phyloP scores from a whole-genome alignment of 73 alveolate species.

The Urostyla sp. region DNA sequence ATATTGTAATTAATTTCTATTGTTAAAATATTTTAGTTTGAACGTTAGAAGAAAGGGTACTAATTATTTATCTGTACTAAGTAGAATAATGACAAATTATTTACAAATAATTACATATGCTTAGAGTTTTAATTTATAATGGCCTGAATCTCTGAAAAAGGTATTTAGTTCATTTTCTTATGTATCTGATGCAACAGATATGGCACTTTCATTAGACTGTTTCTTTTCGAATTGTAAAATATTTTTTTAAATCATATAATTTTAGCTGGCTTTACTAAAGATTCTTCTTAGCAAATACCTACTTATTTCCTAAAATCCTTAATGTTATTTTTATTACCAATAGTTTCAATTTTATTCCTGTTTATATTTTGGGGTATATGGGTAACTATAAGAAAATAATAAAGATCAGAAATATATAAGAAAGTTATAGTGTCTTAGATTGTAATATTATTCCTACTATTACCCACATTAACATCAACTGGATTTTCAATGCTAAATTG shows the following conservation, averaged over 20 bases:
- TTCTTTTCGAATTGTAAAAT: constrained; percentile 32
- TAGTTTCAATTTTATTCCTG: constrained; percentile 7
- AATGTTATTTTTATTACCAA: constrained; percentile 33
- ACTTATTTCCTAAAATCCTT: constrained; percentile 38
- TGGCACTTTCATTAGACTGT: constrained; percentile 69
- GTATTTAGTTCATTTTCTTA: constrained; percentile 21
- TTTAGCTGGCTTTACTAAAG: constrained; percentile 20
- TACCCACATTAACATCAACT: constrained; percentile 51
- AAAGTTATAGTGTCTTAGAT: constrained; percentile 30
- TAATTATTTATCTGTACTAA: constrained; percentile 29
- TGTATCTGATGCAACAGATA: constrained; percentile 45
- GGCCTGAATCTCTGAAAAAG: constrained; percentile 48
- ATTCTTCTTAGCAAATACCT: background rate
- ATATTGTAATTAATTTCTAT: constrained; percentile 2
- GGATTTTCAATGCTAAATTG: constrained; percentile 59
- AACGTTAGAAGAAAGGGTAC: constrained; percentile 35
- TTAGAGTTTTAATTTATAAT: constrained; percentile 52
- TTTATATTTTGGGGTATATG: constrained; percentile 31
- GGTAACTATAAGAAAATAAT: background rate
- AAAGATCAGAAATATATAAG: constrained; percentile 17
- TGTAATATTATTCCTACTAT: constrained; percentile 60
- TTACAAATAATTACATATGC: constrained; percentile 60
- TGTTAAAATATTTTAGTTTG: background rate
- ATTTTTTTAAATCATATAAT: background rate
- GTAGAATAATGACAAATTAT: constrained; percentile 75